phyloP scores from a whole-genome alignment of 805 yeast species.

The Candida suzukii region DNA sequence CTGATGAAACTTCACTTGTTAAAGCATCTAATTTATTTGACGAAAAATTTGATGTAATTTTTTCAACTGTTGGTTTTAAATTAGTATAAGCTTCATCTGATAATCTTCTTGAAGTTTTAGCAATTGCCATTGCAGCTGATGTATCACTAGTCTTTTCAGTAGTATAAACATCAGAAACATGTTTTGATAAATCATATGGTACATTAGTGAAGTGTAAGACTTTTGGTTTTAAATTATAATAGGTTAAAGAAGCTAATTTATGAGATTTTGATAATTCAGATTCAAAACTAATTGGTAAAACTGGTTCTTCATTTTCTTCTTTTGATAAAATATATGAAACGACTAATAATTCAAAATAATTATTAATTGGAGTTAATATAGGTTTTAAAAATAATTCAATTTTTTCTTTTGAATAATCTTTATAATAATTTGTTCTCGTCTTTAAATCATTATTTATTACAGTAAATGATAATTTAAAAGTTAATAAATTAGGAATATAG shows the following conservation, averaged over 20 bases:
- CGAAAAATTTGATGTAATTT: constrained; percentile 3
- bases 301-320: neutral
- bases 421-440: constrained; percentile 2
- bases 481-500: neutral
- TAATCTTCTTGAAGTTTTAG: constrained; percentile 28
- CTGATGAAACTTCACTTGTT: neutral
- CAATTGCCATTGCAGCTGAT: constrained; percentile 26
- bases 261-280: neutral
- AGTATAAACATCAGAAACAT: constrained; percentile 23
- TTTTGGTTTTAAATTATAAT: neutral
- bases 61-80: constrained; percentile 20
- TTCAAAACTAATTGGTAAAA: neutral
- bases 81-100: constrained; percentile 27
- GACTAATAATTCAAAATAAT: neutral
- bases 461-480: neutral
- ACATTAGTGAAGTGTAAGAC: neutral
- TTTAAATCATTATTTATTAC: too few relatives aligned
- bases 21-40: constrained; percentile 7
- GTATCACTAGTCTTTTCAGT: constrained; percentile 21
- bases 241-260: neutral
- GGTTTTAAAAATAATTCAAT: constrained; percentile 17
- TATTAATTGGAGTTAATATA: constrained; percentile 9
- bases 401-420: constrained; percentile 22
- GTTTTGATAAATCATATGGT: constrained; percentile 10
- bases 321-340: neutral